Evolutionary conservation across 768 basidiomycete species (phyloP), one percentile per base, ranked within the genome.

Genomic region (Tephrocybe sp.): DNA sequence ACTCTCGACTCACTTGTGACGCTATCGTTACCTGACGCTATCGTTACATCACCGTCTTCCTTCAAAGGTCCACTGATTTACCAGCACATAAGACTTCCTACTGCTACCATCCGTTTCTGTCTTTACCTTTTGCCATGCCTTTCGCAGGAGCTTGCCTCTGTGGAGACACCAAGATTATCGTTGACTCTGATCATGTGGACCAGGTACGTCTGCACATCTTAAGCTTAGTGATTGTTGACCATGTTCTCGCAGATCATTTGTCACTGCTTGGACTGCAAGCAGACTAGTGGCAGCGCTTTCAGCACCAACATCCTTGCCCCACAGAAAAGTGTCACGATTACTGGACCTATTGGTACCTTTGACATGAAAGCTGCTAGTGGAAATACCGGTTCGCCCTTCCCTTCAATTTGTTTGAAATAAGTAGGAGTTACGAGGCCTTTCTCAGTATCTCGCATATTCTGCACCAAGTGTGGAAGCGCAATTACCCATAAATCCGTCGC

Each of bases 281-380:
- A 69, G 45, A 68, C 69, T 30, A 68, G 67, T 45, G 72, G 72
- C n/a, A 69, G 68, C 45, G 69, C 68, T 5, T 73, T 68, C 62
- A 69, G 67, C 59, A 70, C 71, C 56, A 72, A 70, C 57, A 55
- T 73, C 51, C 65, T 72, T 21, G 68, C 62, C 4, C 63, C 65
- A 10, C 59, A 69, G 51, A 68, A 63, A 46, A 61, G 65, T 33
- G 64, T 71, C 24, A 66, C 51, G 11, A 69, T 72, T 56, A 60
- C 42, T 1, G 72, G 70, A 0, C 68, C 72, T 3, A 56, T 66
- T n/a, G 67, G 67, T 47, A 53, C 62, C 23, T 73, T 55, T 48
- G 60, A 58, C 25, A 47, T 49, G 8, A 66, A 64, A 32, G 69
- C 63, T 0, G 53, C 65, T 20, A 68, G 65, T 36, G 70, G 70